Base-by-base conservation (phyloP, 2,329 filamentous ascomycete genomes). In the Metarhizium album region DNA sequence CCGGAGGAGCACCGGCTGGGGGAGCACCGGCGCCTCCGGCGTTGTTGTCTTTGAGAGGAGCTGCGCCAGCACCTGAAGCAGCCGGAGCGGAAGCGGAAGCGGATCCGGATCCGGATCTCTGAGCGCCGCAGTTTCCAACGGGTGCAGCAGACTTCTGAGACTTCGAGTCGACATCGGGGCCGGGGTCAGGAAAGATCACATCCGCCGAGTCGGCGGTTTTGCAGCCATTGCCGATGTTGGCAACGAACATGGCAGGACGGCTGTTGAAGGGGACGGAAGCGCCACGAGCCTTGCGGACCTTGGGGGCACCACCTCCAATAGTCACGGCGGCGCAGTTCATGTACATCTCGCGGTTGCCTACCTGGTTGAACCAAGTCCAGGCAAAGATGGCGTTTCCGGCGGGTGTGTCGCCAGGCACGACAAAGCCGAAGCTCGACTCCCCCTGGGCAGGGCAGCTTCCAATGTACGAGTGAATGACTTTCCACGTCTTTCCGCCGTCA, bases 271-370 rank as follows among this genome's bases (percentile, higher is more conserved):
- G 48, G 5, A 29, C 50, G 3, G 56, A 38, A 27, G 57, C 54
- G 14, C 51, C 54, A 31, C 55, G 56, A 48, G 68, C 66, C 62
- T 68, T 67, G 47, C 51, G 54, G 49, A 23, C 58, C 58, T 53
- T 59, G 59, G 56, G 60, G 62, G 13, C 33, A 11, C 18, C 23
- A 46, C 66, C 64, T 31, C 67, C 67, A 62, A 90, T 82, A 54
- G 77, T 80, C 58, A 90, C 78, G 48, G 79, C 73, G 8, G 87
- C 86, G 62, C 87, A 93, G 69, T 89, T 87, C 84, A 89, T 88
- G 76, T 93, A 93, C 78, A 86, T 87, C 65, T 91, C 87, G 46
- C 86, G 78, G 69, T 90, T 90, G 27, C 87, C 86, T 38, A 85
- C 67, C 57, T 81, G 72, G 72, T 89, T 89, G 70, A 86, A 84